Percentiles rank a stretch among this genome's conserved stretches.
Conservation (phyloP, 768 basidiomycete species). For the Tephrocybe sp. region DNA sequence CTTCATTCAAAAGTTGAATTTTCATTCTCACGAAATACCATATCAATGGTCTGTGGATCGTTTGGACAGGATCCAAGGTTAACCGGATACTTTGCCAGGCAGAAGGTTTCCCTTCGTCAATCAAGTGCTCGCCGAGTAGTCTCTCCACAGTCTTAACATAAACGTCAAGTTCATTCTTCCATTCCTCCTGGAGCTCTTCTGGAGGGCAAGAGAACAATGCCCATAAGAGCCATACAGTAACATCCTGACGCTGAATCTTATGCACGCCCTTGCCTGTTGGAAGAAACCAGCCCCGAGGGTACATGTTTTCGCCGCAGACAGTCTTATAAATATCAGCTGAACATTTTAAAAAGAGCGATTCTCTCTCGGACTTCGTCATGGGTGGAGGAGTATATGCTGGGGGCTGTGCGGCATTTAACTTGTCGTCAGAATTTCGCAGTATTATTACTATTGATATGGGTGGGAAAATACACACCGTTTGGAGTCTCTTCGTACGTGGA, state of each 20-base stretch:
- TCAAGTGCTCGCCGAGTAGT: conserved; percentile 37
- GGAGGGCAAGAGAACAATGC: conserved; percentile 49
- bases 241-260: conserved; percentile 43
- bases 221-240: conserved; percentile 65
- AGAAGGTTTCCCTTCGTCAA: conserved; percentile 35
- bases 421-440: neutral
- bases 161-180: conserved; percentile 48
- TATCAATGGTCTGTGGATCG: conserved; percentile 55
- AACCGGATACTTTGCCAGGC: conserved; percentile 47
- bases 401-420: conserved; percentile 25
- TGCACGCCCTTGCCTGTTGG: conserved; percentile 16
- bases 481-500: conserved; percentile 43
- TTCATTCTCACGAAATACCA: conserved; percentile 61
- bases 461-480: conserved; percentile 36
- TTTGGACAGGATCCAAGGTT: conserved; percentile 55
- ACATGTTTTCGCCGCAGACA: conserved; percentile 21
- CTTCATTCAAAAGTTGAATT: neutral
- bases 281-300: conserved; percentile 53
- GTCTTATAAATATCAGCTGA: conserved; percentile 21
- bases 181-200: conserved; percentile 27
- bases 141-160: conserved; percentile 43
- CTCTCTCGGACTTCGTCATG: conserved; percentile 39
- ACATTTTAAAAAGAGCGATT: conserved; percentile 49
- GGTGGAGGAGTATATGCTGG: conserved; percentile 32
- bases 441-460: neutral